Percentiles rank a stretch among this genome's conserved stretches.
These are phyloP conservation scores for Aspergillus sclerotiicarbonarius DNA, from an alignment of 495 filamentous ascomycete genomes.

Conservation along the genomic window DNA sequence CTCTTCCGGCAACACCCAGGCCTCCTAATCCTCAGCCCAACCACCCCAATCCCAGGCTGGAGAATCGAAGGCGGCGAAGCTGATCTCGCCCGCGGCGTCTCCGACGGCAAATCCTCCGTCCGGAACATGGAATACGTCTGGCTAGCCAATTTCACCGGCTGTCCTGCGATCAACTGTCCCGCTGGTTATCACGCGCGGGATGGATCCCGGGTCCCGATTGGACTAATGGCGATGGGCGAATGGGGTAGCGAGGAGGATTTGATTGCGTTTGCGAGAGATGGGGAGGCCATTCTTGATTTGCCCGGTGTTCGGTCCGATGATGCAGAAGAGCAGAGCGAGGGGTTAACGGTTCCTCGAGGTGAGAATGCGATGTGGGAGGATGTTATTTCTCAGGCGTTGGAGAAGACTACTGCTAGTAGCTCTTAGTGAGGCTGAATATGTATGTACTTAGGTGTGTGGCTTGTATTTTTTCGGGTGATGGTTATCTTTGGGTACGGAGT, in stretches of 20 bases:
- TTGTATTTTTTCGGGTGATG: too few species aligned
- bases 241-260: conserved; percentile 84
- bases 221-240: conserved; percentile 86
- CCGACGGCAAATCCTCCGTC: conserved; percentile 68
- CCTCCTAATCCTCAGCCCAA: conserved; percentile 76
- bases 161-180: conserved; percentile 74
- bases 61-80: conserved; percentile 49
- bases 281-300: conserved; percentile 53
- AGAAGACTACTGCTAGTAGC: too few species aligned
- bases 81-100: conserved; percentile 64
- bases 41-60: conserved; percentile 76
- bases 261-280: conserved; percentile 69
- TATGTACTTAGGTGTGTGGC: too few species aligned
- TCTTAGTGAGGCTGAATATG: too few species aligned
- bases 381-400: not conserved
- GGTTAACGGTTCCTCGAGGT: conserved; percentile 26
- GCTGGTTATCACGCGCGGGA: conserved; percentile 63
- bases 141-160: conserved; percentile 80
- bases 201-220: conserved; percentile 67
- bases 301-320: conserved; percentile 13
- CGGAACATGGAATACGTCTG: conserved; percentile 87
- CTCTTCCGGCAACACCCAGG: conserved; percentile 73
- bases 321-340: conserved; percentile 7
- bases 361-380: conserved; percentile 36
- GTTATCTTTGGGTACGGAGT: too few species aligned